A percentile compares a stretch with the other conserved stretches of the same genome.
phyloP scores from a whole-genome alignment of 2,329 filamentous ascomycete genomes.

The Pseudopithomyces maydicus region DNA sequence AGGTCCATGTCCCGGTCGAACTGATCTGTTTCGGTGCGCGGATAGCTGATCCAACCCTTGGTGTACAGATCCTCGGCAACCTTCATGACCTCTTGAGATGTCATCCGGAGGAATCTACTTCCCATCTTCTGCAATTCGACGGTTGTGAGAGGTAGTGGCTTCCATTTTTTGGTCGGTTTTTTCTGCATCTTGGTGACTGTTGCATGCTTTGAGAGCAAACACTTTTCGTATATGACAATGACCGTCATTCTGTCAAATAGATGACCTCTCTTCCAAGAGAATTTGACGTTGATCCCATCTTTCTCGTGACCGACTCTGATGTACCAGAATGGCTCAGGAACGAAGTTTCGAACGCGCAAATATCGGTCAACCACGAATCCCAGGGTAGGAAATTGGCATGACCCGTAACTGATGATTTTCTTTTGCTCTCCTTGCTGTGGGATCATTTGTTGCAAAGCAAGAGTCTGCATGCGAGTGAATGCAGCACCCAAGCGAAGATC shows the following conservation, averaged over 20 bases:
- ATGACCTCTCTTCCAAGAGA: slow-evolving; percentile 79
- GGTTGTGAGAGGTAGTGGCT: slow-evolving; percentile 89
- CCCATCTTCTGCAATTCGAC: slow-evolving; percentile 97
- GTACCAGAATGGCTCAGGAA: slow-evolving; percentile 89
- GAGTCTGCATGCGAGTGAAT: slow-evolving; percentile 87
- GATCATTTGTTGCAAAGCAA: slow-evolving; percentile 74
- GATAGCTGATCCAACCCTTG: slow-evolving; percentile 96
- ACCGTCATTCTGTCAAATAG: slow-evolving; percentile 88
- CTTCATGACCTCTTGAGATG: slow-evolving; percentile 87
- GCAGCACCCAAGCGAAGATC: slow-evolving; percentile 89
- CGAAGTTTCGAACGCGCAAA: slow-evolving; percentile 90
- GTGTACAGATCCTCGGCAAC: slow-evolving; percentile 86
- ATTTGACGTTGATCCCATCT: slow-evolving; percentile 78
- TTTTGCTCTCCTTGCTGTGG: slow-evolving; percentile 65
- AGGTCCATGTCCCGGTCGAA: slow-evolving; percentile 92
- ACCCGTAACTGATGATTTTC: slow-evolving; percentile 81
- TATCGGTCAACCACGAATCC: slow-evolving; percentile 98
- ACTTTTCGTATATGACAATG: slow-evolving; percentile 83
- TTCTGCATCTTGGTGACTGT: slow-evolving; percentile 84
- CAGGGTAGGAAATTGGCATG: slow-evolving; percentile 94
- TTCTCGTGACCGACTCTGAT: slow-evolving; percentile 83
- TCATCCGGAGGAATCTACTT: slow-evolving; percentile 86
- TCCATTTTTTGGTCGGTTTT: slow-evolving; percentile 93
- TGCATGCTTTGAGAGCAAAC: slow-evolving; percentile 75
- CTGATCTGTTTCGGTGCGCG: slow-evolving; percentile 93